Percentiles rank a stretch among this genome's conserved stretches.
Evolutionary conservation across 768 basidiomycete genomes (phyloP).

Genomic region (Psilocybe azurescens): DNA sequence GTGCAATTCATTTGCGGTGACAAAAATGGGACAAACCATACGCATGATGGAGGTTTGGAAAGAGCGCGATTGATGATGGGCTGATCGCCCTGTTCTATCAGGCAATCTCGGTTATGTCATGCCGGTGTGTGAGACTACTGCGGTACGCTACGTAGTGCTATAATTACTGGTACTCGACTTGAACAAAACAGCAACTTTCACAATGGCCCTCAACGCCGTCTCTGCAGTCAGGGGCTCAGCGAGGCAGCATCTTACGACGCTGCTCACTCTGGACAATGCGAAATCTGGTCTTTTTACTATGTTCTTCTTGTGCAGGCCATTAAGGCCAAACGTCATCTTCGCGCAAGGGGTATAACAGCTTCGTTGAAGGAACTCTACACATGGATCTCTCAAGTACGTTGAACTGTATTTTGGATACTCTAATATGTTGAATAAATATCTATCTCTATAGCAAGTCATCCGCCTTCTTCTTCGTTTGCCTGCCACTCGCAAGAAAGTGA

Average conservation of each 20-base stretch:
- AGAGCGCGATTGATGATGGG: slow-evolving; percentile 3
- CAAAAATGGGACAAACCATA: slow-evolving; percentile 25
- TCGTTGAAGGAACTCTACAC: slow-evolving; percentile 57
- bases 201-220: slow-evolving; percentile 22
- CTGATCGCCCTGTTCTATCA: too few relatives aligned
- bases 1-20: slow-evolving; percentile 7
- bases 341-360: slow-evolving; percentile 60
- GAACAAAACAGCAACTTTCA: slow-evolving; percentile 10
- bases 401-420: too few relatives aligned
- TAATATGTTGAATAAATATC: neutral
- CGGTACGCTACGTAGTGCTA: neutral
- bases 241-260: slow-evolving; percentile 19
- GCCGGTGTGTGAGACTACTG: neutral
- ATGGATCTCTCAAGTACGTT: slow-evolving; percentile 55
- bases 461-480: slow-evolving; percentile 68
- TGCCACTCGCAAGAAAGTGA: slow-evolving; percentile 60
- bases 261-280: slow-evolving; percentile 46
- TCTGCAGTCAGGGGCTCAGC: slow-evolving; percentile 19
- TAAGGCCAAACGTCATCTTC: slow-evolving; percentile 64
- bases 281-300: slow-evolving; percentile 66
- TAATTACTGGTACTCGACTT: neutral
- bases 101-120: slow-evolving; percentile 7
- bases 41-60: slow-evolving; percentile 28
- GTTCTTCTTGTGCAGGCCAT: slow-evolving; percentile 54
- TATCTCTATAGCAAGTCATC: slow-evolving; percentile 51